Evolutionary conservation across 495 filamentous ascomycete species (phyloP).

Genomic region (Talaromyces ruber): DNA sequence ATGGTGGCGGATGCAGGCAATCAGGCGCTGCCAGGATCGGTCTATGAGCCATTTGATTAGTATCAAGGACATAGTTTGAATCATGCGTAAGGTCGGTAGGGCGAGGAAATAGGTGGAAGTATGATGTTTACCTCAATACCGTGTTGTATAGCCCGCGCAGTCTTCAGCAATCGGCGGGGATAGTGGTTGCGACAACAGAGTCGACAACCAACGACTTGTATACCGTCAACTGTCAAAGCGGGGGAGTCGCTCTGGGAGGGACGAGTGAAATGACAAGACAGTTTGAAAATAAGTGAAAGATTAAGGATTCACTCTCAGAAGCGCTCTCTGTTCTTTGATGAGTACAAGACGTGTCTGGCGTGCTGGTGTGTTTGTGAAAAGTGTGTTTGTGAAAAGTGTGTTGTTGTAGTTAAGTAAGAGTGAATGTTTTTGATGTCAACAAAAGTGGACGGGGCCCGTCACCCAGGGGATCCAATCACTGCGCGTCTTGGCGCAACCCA

Average conservation of each 20-base stretch:
- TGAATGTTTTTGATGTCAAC: slow-evolving; percentile 5
- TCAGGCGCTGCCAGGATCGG: slow-evolving; percentile 16
- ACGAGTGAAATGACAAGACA: neutral
- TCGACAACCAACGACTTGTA: neutral
- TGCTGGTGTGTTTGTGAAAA: neutral
- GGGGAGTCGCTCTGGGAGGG: neutral
- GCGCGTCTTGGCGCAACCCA: neutral
- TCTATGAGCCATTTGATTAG: slow-evolving; percentile 12
- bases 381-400: neutral
- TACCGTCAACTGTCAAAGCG: slow-evolving; percentile 1
- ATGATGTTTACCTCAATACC: neutral
- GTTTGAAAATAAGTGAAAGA: neutral
- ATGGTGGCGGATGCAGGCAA: slow-evolving; percentile 22
- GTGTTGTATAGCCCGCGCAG: neutral
- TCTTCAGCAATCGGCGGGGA: neutral
- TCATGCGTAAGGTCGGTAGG: neutral
- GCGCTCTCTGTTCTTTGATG: neutral
- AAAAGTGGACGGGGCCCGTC: slow-evolving; percentile 1
- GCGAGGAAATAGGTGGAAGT: neutral
- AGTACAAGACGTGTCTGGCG: neutral
- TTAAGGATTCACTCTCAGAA: neutral
- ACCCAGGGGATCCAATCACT: neutral
- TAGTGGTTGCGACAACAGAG: neutral
- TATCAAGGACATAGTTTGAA: slow-evolving; percentile 11
- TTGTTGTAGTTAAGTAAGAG: neutral